phyloP scores from a whole-genome alignment of 2,329 filamentous ascomycete genomes.

The Aspergillus versicolor region DNA sequence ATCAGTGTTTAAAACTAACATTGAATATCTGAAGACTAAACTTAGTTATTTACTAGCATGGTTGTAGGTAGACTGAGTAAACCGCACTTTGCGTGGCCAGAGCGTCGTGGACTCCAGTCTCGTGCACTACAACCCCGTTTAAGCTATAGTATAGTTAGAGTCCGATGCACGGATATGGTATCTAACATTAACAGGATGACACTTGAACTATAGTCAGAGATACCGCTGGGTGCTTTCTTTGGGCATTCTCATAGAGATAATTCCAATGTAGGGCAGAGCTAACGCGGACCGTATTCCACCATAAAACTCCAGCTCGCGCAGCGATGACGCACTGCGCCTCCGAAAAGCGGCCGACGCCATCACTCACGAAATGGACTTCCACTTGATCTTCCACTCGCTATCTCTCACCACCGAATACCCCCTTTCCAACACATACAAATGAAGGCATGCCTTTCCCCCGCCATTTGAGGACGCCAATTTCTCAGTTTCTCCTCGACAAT shows the following conservation, averaged over 20 bases:
- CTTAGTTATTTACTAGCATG: background rate
- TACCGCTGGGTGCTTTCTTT: background rate
- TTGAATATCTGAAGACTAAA: background rate
- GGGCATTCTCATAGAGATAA: background rate
- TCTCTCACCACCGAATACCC: background rate
- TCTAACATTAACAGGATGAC: too few species aligned
- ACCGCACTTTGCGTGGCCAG: background rate
- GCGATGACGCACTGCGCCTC: conserved; percentile 23
- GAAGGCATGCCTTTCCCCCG: conserved; percentile 26
- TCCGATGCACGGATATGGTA: background rate
- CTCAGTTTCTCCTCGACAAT: conserved; percentile 6
- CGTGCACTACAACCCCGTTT: background rate
- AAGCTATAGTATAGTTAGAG: background rate
- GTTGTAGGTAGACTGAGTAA: background rate
- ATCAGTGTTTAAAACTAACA: background rate
- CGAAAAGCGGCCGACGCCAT: conserved; percentile 20
- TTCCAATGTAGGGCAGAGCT: background rate
- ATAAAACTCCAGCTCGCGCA: background rate
- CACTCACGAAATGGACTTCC: conserved; percentile 1
- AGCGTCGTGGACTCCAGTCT: background rate
- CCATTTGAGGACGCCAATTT: conserved; percentile 17
- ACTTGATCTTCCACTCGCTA: background rate
- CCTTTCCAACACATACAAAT: background rate
- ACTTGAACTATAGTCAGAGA: background rate
- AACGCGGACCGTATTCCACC: background rate